A percentile compares a stretch with the other conserved stretches of the same genome.
phyloP scores from a whole-genome alignment of 306 rosid genomes.

The Dalbergia cultrata region DNA sequence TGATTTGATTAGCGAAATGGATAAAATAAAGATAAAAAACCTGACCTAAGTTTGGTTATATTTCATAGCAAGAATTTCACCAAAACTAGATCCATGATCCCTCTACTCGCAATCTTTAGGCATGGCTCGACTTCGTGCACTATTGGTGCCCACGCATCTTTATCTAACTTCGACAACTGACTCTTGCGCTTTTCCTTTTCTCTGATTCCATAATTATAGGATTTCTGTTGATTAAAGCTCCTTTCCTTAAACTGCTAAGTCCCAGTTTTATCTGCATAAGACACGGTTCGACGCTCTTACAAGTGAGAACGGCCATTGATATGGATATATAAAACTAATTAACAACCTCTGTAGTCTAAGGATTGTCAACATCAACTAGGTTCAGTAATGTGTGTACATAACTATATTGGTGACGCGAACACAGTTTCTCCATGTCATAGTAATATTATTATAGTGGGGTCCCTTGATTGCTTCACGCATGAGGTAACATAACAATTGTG shows the following conservation, averaged over 20 bases:
- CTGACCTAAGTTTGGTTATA: background rate
- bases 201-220: too few relatives aligned
- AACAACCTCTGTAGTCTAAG: background rate
- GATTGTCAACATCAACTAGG: background rate
- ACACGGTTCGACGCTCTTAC: too few relatives aligned
- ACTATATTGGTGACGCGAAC: background rate
- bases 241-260: background rate
- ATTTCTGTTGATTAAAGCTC: background rate
- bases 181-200: too few relatives aligned
- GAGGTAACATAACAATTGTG: conserved; percentile 30
- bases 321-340: background rate
- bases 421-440: conserved; percentile 37
- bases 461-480: conserved; percentile 12
- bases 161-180: too few relatives aligned
- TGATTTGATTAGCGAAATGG: too few relatives aligned
- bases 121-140: background rate
- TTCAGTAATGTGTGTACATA: background rate
- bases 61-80: background rate
- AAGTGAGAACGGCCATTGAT: too few relatives aligned
- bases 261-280: background rate
- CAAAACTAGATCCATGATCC: background rate
- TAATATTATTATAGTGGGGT: conserved; percentile 11
- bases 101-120: background rate
- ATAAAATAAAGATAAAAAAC: background rate
- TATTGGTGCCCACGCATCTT: background rate